These are phyloP conservation scores for Deinandra increscens DNA, from an alignment of 129 eudicot genomes.

Conservation along the genomic window DNA sequence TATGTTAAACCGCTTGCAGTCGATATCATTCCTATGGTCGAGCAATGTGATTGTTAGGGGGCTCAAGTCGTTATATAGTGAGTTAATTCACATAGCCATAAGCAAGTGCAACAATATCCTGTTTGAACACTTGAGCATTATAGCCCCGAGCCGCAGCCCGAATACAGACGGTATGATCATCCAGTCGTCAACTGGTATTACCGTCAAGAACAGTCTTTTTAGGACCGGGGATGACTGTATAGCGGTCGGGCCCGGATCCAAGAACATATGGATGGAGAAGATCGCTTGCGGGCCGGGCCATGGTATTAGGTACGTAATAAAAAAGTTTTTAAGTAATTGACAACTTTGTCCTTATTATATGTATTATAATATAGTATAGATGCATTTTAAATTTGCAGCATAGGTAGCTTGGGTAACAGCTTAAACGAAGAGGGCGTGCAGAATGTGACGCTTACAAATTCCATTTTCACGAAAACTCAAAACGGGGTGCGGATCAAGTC, in stretches of 20 bases:
- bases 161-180: too few relatives aligned
- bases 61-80: conserved; percentile 58
- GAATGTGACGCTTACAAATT: too few relatives aligned
- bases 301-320: conserved; percentile 78
- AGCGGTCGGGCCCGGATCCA: conserved; percentile 69
- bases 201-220: conserved; percentile 36
- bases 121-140: conserved; percentile 41
- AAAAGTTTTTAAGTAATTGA: too few relatives aligned
- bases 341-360: too few relatives aligned
- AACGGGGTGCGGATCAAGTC: too few relatives aligned
- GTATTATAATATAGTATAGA: too few relatives aligned
- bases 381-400: too few relatives aligned
- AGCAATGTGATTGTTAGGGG: conserved; percentile 53
- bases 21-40: conserved; percentile 62
- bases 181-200: conserved; percentile 58
- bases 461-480: too few relatives aligned
- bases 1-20: conserved; percentile 48
- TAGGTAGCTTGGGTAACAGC: too few relatives aligned
- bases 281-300: conserved; percentile 85
- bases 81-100: conserved; percentile 51
- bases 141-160: conserved; percentile 66
- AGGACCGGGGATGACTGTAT: conserved; percentile 72
- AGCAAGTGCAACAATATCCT: conserved; percentile 50
- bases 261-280: conserved; percentile 57
- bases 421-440: too few relatives aligned